Base-by-base conservation (phyloP, 176 grass and related monocot species). In the Dactylis glomerata region DNA sequence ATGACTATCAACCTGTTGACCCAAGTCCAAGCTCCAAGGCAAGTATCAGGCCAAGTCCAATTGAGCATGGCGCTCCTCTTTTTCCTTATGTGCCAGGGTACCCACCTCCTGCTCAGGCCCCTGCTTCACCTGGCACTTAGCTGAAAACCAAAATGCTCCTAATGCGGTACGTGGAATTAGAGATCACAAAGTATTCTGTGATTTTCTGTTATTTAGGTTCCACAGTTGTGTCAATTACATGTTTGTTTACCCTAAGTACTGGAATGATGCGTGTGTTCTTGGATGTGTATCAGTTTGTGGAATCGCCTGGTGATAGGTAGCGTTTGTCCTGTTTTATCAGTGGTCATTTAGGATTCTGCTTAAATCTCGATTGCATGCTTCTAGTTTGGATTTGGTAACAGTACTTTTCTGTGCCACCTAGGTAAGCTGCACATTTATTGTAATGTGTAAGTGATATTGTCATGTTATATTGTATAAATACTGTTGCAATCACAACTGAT, bases 21-120 rank as follows among this genome's bases (percentile, higher is more conserved):
- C 90, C 90, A 16, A 92, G 76, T 82, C 94, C 92, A 36, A 92
- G 81, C 83, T 83, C 90, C 24, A 92, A 89, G 76, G 86, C 90
- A 6, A 77, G 51, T 32, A 89, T 94, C 50, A 80, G 68, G 47
- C 44, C 88, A 19, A 88, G 88, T 64, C 94, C 92, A 40, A 89
- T 94, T 58, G 92, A 97, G 69, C 88, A 94, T 72, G 92, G 88
- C 20, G 68, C 92, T 74, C 94, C 92, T 45, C n/a, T 89, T 14
- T 87, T 94, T 81, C 94, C 94, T 44, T 92, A 90, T 57, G 34
- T 94, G 33, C 94, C 92, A 15, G 73, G 24, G 81, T 78, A 84
- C 24, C 83, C 68, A 5, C 87, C 89, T 61, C 67, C 62, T 73
- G 37, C 67, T n/a, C 9, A 83, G 52, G 83, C 75, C 44, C 71